Conservation (phyloP, 148 eudicot species). For the Arbutus unedo region DNA sequence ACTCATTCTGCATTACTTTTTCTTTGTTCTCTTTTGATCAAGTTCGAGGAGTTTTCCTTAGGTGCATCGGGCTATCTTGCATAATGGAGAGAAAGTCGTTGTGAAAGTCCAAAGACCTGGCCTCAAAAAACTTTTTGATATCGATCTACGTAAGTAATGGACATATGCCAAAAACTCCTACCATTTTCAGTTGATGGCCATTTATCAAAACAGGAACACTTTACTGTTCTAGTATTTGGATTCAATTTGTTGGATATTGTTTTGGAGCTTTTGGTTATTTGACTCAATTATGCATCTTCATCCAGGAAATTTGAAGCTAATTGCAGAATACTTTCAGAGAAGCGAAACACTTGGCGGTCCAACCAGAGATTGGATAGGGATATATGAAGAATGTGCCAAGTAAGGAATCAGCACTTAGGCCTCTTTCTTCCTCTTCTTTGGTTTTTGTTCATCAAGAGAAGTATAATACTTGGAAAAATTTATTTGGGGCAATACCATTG, state of each 20-base stretch:
- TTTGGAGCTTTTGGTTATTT: conserved; percentile 3
- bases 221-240: background rate
- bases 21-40: background rate
- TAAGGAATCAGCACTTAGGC: conserved; percentile 29
- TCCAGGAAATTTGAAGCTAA: conserved; percentile 83
- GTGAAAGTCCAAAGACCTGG: conserved; percentile 99
- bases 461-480: background rate
- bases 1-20: background rate
- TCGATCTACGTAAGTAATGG: conserved; percentile 79
- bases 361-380: conserved; percentile 89
- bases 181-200: background rate
- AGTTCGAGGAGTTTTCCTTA: conserved; percentile 24
- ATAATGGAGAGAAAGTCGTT: conserved; percentile 87
- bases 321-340: conserved; percentile 92
- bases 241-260: background rate
- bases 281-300: background rate
- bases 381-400: conserved; percentile 98
- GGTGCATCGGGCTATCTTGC: conserved; percentile 96
- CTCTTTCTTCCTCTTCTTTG: background rate
- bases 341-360: conserved; percentile 94
- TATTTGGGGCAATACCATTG: background rate
- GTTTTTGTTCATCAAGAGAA: background rate
- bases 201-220: background rate
- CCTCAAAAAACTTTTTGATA: conserved; percentile 87
- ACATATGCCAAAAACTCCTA: background rate